Percentiles rank a stretch among this genome's conserved stretches.
Evolutionary conservation across 768 basidiomycete genomes (phyloP).

Genomic region (Dacryopinax spathularia): DNA sequence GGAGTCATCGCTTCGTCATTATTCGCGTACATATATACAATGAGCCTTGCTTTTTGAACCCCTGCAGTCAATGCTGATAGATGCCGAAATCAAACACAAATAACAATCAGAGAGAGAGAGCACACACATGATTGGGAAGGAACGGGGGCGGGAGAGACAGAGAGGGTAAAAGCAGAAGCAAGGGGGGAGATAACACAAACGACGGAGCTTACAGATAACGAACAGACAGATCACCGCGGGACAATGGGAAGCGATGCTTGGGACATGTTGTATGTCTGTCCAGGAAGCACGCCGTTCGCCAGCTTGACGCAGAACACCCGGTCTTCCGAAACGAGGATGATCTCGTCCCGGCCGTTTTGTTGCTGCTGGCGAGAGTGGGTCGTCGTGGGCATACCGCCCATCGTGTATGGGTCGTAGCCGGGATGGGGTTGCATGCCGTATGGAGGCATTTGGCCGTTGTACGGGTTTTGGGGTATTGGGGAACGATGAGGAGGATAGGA

Average conservation of each 20-base stretch:
- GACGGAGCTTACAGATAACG: not conserved
- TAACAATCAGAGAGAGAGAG: not conserved
- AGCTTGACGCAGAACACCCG: conserved; percentile 58
- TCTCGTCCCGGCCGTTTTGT: conserved; percentile 38
- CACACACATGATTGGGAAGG: conserved; percentile 3
- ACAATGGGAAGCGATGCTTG: not conserved
- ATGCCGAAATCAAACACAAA: not conserved
- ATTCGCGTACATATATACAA: conserved; percentile 2
- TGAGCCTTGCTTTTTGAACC: not conserved
- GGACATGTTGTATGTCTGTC: not conserved
- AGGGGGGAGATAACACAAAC: not conserved
- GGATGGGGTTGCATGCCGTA: conserved; percentile 19
- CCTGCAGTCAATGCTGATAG: not conserved
- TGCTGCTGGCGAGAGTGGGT: conserved; percentile 10
- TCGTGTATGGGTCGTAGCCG: not conserved
- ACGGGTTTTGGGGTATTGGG: conserved; percentile 9
- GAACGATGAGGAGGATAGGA: conserved; percentile 3
- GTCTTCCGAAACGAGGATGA: conserved; percentile 82
- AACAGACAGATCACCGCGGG: not conserved
- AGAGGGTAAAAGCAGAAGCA: not conserved
- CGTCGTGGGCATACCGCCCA: conserved; percentile 1
- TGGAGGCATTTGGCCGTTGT: not conserved
- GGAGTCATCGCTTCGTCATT: not conserved
- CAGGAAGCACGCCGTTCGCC: conserved; percentile 14
- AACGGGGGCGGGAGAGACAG: not conserved